Evolutionary conservation across 2,329 filamentous ascomycete species (phyloP).

Genomic region (Nothophaeocryptopus gaeumannii): DNA sequence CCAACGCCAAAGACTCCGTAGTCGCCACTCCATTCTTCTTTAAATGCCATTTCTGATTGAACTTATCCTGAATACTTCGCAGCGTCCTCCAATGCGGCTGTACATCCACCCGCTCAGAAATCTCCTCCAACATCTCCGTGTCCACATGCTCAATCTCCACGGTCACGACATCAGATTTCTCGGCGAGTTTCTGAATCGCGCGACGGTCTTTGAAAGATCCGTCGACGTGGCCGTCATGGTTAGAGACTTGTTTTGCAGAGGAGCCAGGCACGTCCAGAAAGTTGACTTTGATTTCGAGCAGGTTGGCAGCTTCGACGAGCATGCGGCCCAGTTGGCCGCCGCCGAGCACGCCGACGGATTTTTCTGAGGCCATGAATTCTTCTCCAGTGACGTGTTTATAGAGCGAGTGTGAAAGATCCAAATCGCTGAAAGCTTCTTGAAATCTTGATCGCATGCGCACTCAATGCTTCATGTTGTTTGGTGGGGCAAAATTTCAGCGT

Average conservation of each 20-base stretch:
- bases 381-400: too few species aligned
- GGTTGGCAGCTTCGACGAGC: conserved; percentile 83
- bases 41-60: conserved; percentile 79
- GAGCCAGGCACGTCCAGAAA: conserved; percentile 74
- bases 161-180: conserved; percentile 74
- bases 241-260: conserved; percentile 82
- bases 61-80: conserved; percentile 91
- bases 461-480: background rate
- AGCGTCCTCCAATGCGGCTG: conserved; percentile 84
- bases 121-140: conserved; percentile 82
- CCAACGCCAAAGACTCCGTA: conserved; percentile 66
- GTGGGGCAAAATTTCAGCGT: too few species aligned
- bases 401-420: too few species aligned
- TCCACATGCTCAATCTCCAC: conserved; percentile 96
- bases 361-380: conserved; percentile 22
- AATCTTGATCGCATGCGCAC: conserved; percentile 5
- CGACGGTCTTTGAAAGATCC: conserved; percentile 84
- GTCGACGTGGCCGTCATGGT: conserved; percentile 68
- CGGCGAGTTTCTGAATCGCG: conserved; percentile 76
- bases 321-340: conserved; percentile 75
- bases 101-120: conserved; percentile 64
- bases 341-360: conserved; percentile 40
- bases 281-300: conserved; percentile 73
- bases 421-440: background rate
- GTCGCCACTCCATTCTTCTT: conserved; percentile 65